phyloP scores from a whole-genome alignment of 2,329 filamentous ascomycete species.

The Stemphylium vesicarium region DNA sequence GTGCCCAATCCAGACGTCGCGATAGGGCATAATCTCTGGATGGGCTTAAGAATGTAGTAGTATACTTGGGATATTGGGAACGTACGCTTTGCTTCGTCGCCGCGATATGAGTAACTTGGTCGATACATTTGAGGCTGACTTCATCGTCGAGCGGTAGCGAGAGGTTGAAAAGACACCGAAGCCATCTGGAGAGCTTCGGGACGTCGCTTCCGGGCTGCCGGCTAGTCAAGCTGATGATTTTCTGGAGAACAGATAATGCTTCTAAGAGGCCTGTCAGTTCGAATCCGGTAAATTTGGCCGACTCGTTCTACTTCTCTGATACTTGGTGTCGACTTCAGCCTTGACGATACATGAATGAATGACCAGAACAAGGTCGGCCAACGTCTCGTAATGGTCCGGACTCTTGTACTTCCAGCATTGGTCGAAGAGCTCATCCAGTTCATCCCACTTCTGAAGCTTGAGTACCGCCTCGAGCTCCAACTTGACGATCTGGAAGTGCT shows the following conservation, averaged over 20 bases:
- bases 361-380: conserved; percentile 56
- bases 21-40: conserved; percentile 1
- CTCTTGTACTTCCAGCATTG: conserved; percentile 47
- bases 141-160: conserved; percentile 64
- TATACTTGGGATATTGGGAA: conserved; percentile 2
- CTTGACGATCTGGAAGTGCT: conserved; percentile 70
- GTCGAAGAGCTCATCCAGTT: conserved; percentile 66
- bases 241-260: conserved; percentile 57
- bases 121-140: conserved; percentile 65
- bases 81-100: conserved; percentile 37
- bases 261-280: conserved; percentile 26
- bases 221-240: conserved; percentile 74
- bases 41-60: conserved; percentile 8
- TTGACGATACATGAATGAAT: conserved; percentile 49
- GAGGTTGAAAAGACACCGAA: conserved; percentile 76
- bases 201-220: conserved; percentile 62
- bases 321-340: conserved; percentile 32
- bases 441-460: conserved; percentile 70
- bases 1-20: conserved; percentile 14
- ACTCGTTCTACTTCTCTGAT: conserved; percentile 38
- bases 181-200: conserved; percentile 72
- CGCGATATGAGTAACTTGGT: conserved; percentile 61
- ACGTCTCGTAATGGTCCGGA: conserved; percentile 52
- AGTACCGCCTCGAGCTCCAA: conserved; percentile 82
- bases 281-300: conserved; percentile 26